These are phyloP conservation scores for Rubia tinctorum DNA, from an alignment of 305 asterid genomes.

Conservation along the genomic window DNA sequence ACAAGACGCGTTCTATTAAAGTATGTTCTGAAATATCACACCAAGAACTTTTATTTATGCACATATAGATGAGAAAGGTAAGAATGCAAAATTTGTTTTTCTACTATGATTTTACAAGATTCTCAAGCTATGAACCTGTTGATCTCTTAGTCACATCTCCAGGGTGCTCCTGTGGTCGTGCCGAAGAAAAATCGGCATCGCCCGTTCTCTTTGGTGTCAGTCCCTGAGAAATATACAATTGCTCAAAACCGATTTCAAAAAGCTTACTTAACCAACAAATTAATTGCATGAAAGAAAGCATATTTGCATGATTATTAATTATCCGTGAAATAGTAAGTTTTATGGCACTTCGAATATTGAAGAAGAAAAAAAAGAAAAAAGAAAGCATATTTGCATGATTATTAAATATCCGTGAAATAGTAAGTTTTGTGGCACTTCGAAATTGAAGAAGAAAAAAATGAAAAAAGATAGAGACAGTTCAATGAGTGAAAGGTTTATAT, in stretches of 20 bases:
- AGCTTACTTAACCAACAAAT: neutral
- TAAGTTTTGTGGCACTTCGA: too few species aligned
- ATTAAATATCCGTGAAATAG: too few species aligned
- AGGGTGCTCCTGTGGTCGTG: constrained; percentile 29
- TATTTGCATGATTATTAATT: too few species aligned
- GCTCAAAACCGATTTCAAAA: neutral
- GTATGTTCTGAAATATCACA: neutral
- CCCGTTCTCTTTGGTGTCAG: constrained; percentile 40
- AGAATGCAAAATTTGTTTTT: neutral
- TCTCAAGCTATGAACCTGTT: constrained; percentile 9
- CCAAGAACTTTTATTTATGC: neutral
- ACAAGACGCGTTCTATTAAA: neutral
- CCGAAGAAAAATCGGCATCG: constrained; percentile 35
- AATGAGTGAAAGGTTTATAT: neutral
- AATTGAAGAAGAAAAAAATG: too few species aligned
- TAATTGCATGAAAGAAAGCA: too few species aligned
- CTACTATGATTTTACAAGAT: neutral
- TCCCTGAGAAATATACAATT: constrained; percentile 43
- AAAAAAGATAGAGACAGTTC: neutral
- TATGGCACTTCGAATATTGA: too few species aligned
- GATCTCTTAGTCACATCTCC: constrained; percentile 38
- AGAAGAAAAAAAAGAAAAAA: too few species aligned
- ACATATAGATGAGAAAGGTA: neutral
- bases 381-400: neutral
- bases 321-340: too few species aligned